Percentiles rank a stretch among this genome's conserved stretches.
These are phyloP conservation scores for Trametes elegans DNA, from an alignment of 768 basidiomycete genomes.

Conservation along the genomic window DNA sequence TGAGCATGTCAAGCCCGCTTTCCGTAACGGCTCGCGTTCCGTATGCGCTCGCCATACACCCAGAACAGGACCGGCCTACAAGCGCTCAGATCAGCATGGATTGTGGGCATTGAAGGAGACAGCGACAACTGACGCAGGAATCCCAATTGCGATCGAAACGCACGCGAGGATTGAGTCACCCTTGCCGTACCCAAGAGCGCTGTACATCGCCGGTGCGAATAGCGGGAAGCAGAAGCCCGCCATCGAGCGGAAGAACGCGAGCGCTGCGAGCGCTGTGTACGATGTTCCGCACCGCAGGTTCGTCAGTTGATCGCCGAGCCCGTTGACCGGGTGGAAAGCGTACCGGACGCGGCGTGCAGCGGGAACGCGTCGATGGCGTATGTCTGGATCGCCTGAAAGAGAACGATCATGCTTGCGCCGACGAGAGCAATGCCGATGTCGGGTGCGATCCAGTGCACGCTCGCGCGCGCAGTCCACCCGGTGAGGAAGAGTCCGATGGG, in stretches of 20 bases:
- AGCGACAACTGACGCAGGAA: conserved; percentile 45
- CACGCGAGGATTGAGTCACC: conserved; percentile 63
- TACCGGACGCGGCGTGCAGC: conserved; percentile 66
- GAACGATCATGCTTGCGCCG: conserved; percentile 55
- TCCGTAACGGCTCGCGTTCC: neutral
- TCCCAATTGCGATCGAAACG: conserved; percentile 56
- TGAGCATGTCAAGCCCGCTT: neutral
- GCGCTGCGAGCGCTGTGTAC: conserved; percentile 56
- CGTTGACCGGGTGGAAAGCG: conserved; percentile 26
- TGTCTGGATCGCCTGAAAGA: conserved; percentile 61
- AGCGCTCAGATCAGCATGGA: conserved; percentile 23
- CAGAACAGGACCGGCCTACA: conserved; percentile 40
- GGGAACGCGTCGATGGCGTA: conserved; percentile 70
- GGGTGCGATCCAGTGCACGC: conserved; percentile 65
- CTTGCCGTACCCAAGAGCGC: conserved; percentile 63
- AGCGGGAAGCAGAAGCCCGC: conserved; percentile 74
- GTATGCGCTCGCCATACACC: conserved; percentile 45
- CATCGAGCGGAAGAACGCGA: conserved; percentile 57
- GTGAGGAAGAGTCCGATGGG: conserved; percentile 66
- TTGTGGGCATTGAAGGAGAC: conserved; percentile 2
- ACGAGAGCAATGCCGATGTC: conserved; percentile 61
- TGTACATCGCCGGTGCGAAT: conserved; percentile 69
- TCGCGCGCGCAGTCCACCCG: conserved; percentile 64
- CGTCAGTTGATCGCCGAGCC: neutral
- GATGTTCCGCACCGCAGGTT: neutral